Evolutionary conservation across 2,329 filamentous ascomycete species (phyloP), one percentile per base, ranked within the genome.

Genomic region (Talaromyces rugulosus): DNA sequence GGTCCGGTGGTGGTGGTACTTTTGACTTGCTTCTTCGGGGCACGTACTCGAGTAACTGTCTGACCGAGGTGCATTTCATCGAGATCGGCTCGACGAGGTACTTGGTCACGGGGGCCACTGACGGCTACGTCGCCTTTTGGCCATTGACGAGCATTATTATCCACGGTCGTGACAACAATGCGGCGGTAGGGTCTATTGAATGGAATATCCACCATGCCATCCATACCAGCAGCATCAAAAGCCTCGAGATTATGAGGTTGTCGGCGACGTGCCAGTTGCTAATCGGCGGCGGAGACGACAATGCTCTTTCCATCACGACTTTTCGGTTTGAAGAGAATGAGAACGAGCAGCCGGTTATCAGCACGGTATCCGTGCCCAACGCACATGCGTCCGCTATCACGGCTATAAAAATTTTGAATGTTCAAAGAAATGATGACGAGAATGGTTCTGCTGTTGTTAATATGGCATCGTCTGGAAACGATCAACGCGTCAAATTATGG

Each of bases 201-300:
- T 82, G 78, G 70, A 70, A 71, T 40, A 67, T 64, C 56, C 70
- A 77, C 55, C 73, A 77, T 56, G 80, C 78, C 59, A 74, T 94
- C 28, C 95, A 98, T 70, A 92, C 96, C 68, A 96, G 85, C 74
- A 87, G 88, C 57, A 85, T 97, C 72, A 96, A 96, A 73, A 70
- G 74, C 0, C 72, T 83, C 62, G 71, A 77, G 3, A 58, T 75
- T 4, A 62, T 73, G 1, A 53, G 68, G 31, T 58, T 80, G 14
- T 66, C 69, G 18, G 65, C 71, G 33, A 68, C 67, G n/a, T 66
- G 75, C 58, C 67, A 78, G 66, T 66, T 90, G 0, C 71, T 96
- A 18, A 74, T 91, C 4, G 92, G 91, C 0, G 92, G 91, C 30
- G 92, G 95, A 27, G 95, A 99, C 69, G 95, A 98, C 74, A 95